These are phyloP conservation scores for Rhynchosporium agropyri DNA, from an alignment of 2,329 filamentous ascomycete species.

Conservation along the genomic window DNA sequence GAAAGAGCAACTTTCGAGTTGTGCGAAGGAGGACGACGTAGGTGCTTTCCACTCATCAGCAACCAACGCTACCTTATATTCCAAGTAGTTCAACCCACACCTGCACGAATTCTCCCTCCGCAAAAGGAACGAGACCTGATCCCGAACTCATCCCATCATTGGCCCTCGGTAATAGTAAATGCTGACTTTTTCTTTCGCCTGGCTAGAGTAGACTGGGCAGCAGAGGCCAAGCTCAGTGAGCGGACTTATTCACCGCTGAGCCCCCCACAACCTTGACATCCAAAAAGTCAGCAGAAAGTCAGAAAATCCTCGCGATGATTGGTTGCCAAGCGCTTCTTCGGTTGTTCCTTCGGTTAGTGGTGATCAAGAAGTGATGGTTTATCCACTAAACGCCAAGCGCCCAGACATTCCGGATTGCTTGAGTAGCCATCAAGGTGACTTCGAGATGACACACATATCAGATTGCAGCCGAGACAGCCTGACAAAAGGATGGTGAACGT, in stretches of 20 bases:
- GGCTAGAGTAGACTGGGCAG: background rate
- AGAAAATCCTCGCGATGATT: background rate
- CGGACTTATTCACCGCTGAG: background rate
- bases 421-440: constrained; percentile 21
- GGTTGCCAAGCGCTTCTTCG: constrained; percentile 5
- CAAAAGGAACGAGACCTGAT: background rate
- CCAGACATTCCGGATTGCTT: constrained; percentile 13
- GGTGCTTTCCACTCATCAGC: background rate
- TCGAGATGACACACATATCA: background rate
- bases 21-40: background rate
- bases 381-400: constrained; percentile 20
- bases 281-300: background rate
- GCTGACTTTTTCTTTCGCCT: background rate
- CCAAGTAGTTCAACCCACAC: background rate
- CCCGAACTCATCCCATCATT: constrained; percentile 3
- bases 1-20: too few species aligned
- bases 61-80: constrained; percentile 3
- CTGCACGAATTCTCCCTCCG: background rate
- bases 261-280: constrained; percentile 10
- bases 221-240: background rate
- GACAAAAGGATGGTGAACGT: background rate
- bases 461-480: background rate
- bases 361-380: constrained; percentile 4
- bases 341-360: background rate
- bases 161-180: background rate